Evolutionary conservation across 2,329 filamentous ascomycete genomes (phyloP).

Genomic region (Tolypocladium ophioglossoides): DNA sequence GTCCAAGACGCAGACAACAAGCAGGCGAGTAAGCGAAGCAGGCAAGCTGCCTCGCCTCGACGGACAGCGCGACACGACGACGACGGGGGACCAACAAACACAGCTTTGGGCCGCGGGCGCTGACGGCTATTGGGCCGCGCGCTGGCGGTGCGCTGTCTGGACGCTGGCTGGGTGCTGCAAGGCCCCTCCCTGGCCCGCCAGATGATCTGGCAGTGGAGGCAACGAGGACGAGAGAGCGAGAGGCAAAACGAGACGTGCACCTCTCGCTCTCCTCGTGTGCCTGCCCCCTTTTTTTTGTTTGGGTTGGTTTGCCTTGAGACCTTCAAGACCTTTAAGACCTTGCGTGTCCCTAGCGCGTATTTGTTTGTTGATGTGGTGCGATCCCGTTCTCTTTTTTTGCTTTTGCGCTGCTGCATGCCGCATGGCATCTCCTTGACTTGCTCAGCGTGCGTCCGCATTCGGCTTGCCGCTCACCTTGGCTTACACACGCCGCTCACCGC

Average conservation of each 20-base stretch:
- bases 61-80: no score
- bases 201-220: not conserved
- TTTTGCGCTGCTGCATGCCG: not conserved
- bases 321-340: no score
- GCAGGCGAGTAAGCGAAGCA: no score
- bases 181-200: not conserved
- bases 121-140: not conserved
- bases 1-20: no score
- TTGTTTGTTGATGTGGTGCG: not conserved
- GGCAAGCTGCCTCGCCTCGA: no score
- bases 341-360: not conserved
- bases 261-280: not conserved
- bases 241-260: not conserved
- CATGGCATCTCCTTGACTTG: not conserved
- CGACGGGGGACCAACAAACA: no score
- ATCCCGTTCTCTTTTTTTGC: not conserved
- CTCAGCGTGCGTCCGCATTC: no score
- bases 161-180: not conserved
- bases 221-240: not conserved
- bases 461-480: not conserved
- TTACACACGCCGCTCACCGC: not conserved
- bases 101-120: no score
- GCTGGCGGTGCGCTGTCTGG: not conserved
- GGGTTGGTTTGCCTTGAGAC: no score
- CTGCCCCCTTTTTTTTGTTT: not conserved